phyloP scores from a whole-genome alignment of 306 rosid genomes.

The Cucumis cinereus region DNA sequence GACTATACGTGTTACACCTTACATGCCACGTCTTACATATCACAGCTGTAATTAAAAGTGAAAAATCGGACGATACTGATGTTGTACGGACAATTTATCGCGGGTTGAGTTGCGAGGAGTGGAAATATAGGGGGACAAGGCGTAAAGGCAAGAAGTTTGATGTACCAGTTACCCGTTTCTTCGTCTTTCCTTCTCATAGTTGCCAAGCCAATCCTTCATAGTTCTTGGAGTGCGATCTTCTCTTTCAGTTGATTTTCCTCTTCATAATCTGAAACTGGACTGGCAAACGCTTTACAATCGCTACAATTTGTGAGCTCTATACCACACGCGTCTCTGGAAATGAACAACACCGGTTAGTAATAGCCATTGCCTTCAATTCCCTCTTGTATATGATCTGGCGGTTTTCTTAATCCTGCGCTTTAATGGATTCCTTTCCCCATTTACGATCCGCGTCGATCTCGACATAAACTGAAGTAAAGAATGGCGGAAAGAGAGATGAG shows the following conservation, averaged over 20 bases:
- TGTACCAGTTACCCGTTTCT: background rate
- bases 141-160: background rate
- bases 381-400: background rate
- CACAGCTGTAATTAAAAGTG: background rate
- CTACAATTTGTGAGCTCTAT: background rate
- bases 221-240: background rate
- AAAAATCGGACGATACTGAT: background rate
- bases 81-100: background rate
- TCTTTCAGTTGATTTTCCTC: background rate
- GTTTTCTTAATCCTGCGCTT: background rate
- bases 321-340: background rate
- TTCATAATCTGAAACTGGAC: background rate
- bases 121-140: background rate
- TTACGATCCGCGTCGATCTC: background rate
- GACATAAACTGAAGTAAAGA: background rate
- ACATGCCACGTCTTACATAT: background rate
- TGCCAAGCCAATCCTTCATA: background rate
- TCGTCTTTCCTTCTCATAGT: background rate
- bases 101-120: background rate
- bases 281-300: background rate
- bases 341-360: conserved; percentile 1
- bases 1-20: no score
- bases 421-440: background rate
- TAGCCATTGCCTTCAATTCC: background rate
- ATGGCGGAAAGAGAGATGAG: background rate